Conservation (phyloP, 176 grass and related monocot species). For the Avena sativa region DNA sequence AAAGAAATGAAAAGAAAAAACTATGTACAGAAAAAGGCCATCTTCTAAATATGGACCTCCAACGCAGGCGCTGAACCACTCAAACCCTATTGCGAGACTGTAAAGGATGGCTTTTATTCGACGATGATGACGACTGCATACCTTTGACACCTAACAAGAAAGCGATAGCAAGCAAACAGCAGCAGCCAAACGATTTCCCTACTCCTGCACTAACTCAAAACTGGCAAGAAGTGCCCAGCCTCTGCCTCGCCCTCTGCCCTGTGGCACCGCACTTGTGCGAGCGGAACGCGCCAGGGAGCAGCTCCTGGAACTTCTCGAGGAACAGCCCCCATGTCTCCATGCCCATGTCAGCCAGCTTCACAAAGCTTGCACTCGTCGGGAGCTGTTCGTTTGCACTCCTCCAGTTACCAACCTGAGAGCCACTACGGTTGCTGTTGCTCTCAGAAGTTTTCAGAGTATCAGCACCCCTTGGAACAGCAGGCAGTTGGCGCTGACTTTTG, state of each 20-base stretch:
- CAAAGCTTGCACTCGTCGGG: slow-evolving; percentile 64
- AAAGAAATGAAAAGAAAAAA: slow-evolving; percentile 27
- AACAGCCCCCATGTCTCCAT: slow-evolving; percentile 63
- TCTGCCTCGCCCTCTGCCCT: slow-evolving; percentile 65
- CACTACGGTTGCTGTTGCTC: slow-evolving; percentile 24
- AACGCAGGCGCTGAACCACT: slow-evolving; percentile 26
- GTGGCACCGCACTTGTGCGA: slow-evolving; percentile 38
- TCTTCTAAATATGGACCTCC: slow-evolving; percentile 49
- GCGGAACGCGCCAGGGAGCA: slow-evolving; percentile 60
- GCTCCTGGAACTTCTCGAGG: slow-evolving; percentile 89
- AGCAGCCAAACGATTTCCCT: slow-evolving; percentile 38
- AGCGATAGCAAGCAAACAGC: slow-evolving; percentile 49
- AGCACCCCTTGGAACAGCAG: slow-evolving; percentile 38
- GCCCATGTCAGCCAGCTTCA: slow-evolving; percentile 76
- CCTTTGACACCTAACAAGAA: slow-evolving; percentile 45
- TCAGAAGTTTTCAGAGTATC: slow-evolving; percentile 36
- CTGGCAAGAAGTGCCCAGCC: slow-evolving; percentile 91
- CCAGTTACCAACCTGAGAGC: slow-evolving; percentile 54
- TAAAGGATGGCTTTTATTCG: slow-evolving; percentile 59
- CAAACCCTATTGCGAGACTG: slow-evolving; percentile 38
- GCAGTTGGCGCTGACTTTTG: slow-evolving; percentile 56
- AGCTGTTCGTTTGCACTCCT: slow-evolving; percentile 73
- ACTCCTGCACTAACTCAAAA: slow-evolving; percentile 72
- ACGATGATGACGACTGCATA: slow-evolving; percentile 18
- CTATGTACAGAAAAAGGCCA: slow-evolving; percentile 60